phyloP scores from a whole-genome alignment of 257 asterid genomes.

The Fraxinus americana region DNA sequence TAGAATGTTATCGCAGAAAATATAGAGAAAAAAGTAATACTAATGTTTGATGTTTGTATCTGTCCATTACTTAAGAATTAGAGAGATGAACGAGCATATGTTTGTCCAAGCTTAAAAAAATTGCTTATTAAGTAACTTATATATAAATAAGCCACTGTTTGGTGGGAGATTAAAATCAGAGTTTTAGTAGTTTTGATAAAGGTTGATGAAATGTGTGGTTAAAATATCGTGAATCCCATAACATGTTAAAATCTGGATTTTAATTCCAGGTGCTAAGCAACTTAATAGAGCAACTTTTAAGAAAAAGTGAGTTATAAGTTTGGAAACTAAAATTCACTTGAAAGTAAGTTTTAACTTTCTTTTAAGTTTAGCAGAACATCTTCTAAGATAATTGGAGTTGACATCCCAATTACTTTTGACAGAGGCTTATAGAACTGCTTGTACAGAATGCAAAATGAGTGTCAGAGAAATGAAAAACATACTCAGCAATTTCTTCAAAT shows the following conservation, averaged over 20 bases:
- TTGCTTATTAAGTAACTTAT: not conserved
- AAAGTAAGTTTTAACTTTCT: not conserved
- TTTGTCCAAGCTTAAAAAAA: not conserved
- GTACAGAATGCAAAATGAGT: not conserved
- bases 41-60: not conserved
- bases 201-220: too few species aligned
- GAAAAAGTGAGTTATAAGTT: not conserved
- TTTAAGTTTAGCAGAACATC: not conserved
- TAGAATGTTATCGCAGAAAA: not conserved
- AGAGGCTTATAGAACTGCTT: not conserved
- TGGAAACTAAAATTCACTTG: not conserved
- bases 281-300: not conserved
- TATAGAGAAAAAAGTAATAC: not conserved
- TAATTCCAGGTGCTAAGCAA: not conserved
- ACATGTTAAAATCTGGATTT: too few species aligned
- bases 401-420: not conserved
- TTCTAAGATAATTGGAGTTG: not conserved
- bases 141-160: not conserved
- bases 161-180: too few species aligned
- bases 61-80: not conserved
- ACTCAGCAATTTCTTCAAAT: conserved; percentile 82
- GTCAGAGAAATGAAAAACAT: conserved; percentile 5
- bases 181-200: too few species aligned
- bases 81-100: too few species aligned
- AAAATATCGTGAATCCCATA: too few species aligned